Base-by-base conservation (phyloP, 1,139 yeast species). In the Yamadazyma atmosphaerica region DNA sequence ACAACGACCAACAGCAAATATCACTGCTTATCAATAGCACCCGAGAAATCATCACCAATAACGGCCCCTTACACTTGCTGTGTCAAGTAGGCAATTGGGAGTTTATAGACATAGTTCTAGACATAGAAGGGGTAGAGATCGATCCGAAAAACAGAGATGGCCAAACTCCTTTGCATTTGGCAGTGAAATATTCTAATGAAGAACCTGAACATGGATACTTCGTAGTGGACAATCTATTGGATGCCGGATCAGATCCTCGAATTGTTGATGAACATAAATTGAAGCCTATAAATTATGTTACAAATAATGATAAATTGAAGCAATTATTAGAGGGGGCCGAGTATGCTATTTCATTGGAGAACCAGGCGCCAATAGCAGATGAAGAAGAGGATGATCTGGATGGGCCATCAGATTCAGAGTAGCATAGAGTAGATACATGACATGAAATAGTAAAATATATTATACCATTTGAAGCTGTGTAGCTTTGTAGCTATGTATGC, bases 181-280 rank as follows among this genome's bases (percentile, higher is more conserved):
- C 96, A 3, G 96, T 84, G 10, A 77, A 78, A 49, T 89, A 86
- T 56, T 72, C 90, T 17, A 68, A 68, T 33, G 79, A 78, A 12
- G 97, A 92, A 55, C 86, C 92, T 0, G 97, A 86, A 44, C 92
- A 85, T 60, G 97, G 96, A 1, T 68, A 76, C 31, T 89, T 84
- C 52, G 73, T 92, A 33, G 73, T 82, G 7, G 95, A 88, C 53
- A 86, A 85, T 58, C 72, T 92, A 46, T 70, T 92, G 43, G 97
- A 90, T 54, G 96, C 95, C 25, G 98, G 98, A 2, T 83, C 95
- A 1, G 95, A 90, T 61, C 89, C 95, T n/a, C 50, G 73, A 39
- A 60, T 68, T 28, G 51, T 53, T 19, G 74, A 72, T 47, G 56
- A 49, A 24, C 58, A 55, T 43, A 51, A 84, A 21, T 76, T 83